Evolutionary conservation across 2,329 filamentous ascomycete genomes (phyloP).

Genomic region (Zarea fungicola): DNA sequence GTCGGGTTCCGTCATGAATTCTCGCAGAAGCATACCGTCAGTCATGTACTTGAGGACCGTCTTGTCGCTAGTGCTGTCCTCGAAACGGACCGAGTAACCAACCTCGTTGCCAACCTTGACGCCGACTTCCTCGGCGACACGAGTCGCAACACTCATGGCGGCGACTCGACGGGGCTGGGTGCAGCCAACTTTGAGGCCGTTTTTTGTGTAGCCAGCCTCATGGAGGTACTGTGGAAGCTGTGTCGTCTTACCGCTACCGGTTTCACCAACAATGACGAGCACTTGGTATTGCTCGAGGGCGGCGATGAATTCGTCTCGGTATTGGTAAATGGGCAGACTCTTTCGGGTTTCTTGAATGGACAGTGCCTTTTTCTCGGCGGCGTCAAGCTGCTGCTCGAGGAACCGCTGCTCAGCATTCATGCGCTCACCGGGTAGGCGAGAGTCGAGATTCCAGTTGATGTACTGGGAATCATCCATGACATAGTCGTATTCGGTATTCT

Average conservation of each 20-base stretch:
- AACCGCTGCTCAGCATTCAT: slow-evolving; percentile 74
- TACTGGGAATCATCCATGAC: slow-evolving; percentile 87
- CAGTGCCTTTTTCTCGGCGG: slow-evolving; percentile 79
- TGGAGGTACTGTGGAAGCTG: slow-evolving; percentile 91
- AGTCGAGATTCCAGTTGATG: slow-evolving; percentile 77
- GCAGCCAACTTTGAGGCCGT: slow-evolving; percentile 79
- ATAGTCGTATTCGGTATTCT: slow-evolving; percentile 84
- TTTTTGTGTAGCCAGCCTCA: slow-evolving; percentile 83
- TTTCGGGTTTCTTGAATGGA: slow-evolving; percentile 90
- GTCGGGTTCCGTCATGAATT: slow-evolving; percentile 85
- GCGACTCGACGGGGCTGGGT: slow-evolving; percentile 94
- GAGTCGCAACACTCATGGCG: slow-evolving; percentile 94
- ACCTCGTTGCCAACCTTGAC: slow-evolving; percentile 88
- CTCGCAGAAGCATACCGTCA: slow-evolving; percentile 87
- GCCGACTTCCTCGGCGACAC: slow-evolving; percentile 91
- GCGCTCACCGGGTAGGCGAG: slow-evolving; percentile 64
- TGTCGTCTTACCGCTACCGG: slow-evolving; percentile 91
- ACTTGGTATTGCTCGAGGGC: slow-evolving; percentile 83
- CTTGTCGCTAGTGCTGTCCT: slow-evolving; percentile 86
- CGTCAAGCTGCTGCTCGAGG: slow-evolving; percentile 76
- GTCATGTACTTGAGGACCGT: slow-evolving; percentile 95
- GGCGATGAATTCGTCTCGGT: slow-evolving; percentile 78
- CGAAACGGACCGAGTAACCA: slow-evolving; percentile 91
- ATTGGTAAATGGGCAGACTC: slow-evolving; percentile 83
- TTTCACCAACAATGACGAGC: slow-evolving; percentile 89